phyloP scores from a whole-genome alignment of 371 early-diverging fungal species.

The Zychaea mexicana region DNA sequence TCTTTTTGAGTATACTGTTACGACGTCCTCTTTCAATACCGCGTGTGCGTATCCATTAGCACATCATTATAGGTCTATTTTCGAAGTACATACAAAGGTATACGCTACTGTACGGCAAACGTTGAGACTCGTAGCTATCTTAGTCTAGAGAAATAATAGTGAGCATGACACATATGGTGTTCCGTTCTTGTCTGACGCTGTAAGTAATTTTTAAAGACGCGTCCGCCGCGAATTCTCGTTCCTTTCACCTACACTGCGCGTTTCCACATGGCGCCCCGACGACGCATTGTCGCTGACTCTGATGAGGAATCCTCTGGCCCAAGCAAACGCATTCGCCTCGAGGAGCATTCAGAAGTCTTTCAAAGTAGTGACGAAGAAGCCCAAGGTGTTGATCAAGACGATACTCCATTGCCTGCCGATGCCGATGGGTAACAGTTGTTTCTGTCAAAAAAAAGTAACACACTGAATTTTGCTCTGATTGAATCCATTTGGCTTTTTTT shows the following conservation, averaged over 20 bases:
- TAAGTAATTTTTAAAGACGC: no score
- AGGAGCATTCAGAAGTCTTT: neutral
- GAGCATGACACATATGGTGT: no score
- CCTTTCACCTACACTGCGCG: neutral
- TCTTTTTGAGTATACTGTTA: no score
- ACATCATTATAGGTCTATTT: no score
- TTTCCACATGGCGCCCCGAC: neutral
- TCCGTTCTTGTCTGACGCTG: no score
- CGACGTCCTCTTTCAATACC: no score
- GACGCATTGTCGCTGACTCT: neutral
- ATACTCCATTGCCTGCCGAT: neutral
- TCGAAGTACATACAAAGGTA: no score
- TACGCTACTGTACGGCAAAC: no score
- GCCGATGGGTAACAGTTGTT: neutral
- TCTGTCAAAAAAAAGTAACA: neutral
- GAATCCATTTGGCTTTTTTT: neutral
- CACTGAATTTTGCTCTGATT: neutral
- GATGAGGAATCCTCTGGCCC: neutral
- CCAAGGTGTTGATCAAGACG: neutral
- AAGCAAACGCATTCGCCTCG: constrained; percentile 1
- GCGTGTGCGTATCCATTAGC: no score
- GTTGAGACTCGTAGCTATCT: no score
- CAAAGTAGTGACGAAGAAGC: neutral
- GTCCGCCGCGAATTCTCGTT: no score
- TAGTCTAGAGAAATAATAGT: no score